Percentiles rank a stretch among this genome's conserved stretches.
phyloP scores from a whole-genome alignment of 306 rosid genomes.

The Quercus ilex region DNA sequence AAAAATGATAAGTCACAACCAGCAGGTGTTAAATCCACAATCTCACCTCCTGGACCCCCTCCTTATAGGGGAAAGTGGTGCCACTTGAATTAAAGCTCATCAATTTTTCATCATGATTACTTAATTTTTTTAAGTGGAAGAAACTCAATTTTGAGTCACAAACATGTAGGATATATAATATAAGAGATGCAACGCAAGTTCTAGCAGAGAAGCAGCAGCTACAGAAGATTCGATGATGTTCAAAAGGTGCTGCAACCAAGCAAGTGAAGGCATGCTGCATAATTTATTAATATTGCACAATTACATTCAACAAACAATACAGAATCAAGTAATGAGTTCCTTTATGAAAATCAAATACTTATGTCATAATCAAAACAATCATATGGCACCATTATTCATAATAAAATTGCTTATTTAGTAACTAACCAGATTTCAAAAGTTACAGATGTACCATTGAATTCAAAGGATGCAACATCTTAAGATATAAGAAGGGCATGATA shows the following conservation, averaged over 20 bases:
- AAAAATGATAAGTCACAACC: background rate
- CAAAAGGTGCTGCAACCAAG: background rate
- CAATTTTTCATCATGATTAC: background rate
- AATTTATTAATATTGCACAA: background rate
- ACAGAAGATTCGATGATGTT: background rate
- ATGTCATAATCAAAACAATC: background rate
- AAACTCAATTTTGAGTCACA: background rate
- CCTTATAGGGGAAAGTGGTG: background rate
- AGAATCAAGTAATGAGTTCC: background rate
- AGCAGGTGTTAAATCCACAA: too few relatives aligned
- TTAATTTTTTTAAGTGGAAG: background rate
- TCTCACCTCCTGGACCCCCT: too few relatives aligned
- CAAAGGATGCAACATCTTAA: background rate
- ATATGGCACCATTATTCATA: background rate
- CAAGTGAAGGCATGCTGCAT: background rate
- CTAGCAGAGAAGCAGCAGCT: background rate
- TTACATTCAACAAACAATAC: background rate
- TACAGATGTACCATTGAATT: background rate
- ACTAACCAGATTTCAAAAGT: background rate
- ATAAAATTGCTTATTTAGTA: background rate
- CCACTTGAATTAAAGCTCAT: background rate
- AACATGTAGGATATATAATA: background rate
- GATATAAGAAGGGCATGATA: background rate
- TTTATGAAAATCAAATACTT: background rate
- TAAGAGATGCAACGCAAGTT: too few relatives aligned